Base-by-base conservation (phyloP, 805 yeast genomes). In the Lipomyces yamanashiensis region DNA sequence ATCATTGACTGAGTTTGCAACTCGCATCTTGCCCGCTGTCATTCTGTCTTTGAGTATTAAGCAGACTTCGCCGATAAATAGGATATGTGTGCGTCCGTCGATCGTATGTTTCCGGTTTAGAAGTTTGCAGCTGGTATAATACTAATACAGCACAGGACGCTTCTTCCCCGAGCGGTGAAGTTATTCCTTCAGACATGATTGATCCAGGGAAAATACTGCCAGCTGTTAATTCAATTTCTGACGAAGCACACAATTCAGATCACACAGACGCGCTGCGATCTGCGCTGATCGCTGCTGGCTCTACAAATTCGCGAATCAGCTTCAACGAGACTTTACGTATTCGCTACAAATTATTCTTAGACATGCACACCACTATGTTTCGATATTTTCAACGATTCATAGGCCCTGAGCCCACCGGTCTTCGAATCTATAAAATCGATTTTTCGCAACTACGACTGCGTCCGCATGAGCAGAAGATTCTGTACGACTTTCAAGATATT, bases 401-500 rank as follows among this genome's bases (percentile, higher is more conserved):
- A 19, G 61, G 56, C 2, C 39, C 37, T 17, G 17, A 19, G 13
- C 37, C 48, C 2, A 9, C 8, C 9, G 54, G 34, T 4, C 23
- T 10, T 15, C 40, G 39, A 12, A 19, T 41, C n/a, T 36, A 59
- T 37, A 9, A 10, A 21, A 44, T 59, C 9, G 62, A 59, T 41
- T 59, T 59, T 48, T 59, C 62, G 19, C 34, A 40, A 44, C 15
- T 59, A 10, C 36, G 41, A n/a, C 47, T 59, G 7, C 62, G 43
- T 9, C 58, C 57, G 19, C 62, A 59, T 36, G 62, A 59, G 37
- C 62, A 59, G 47, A 9, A 28, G 17, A 15, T 53, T 8, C 41
- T 59, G 8, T 53, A 39, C 15, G 54, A 59, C 8, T 48, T 59
- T 1, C 62, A 59, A 43, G 15, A 17, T 15, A 15, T 44, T 19